phyloP scores from a whole-genome alignment of 176 grass and related monocot species.

The Chrysopogon serrulatus region DNA sequence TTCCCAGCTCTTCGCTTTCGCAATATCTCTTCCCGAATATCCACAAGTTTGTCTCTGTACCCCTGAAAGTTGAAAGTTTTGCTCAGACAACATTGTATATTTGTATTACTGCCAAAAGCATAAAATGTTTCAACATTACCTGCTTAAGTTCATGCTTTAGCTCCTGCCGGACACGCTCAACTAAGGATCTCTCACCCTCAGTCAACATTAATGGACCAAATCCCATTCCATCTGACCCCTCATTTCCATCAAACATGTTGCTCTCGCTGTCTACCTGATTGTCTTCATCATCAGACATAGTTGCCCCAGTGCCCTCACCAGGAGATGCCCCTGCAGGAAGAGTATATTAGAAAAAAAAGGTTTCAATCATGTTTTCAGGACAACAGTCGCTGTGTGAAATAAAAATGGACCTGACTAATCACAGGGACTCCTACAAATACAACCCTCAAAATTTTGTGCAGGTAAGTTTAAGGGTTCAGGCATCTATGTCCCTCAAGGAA shows the following conservation, averaged over 20 bases:
- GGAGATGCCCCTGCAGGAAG: slow-evolving; percentile 73
- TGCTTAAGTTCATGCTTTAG: slow-evolving; percentile 95
- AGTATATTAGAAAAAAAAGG: background rate
- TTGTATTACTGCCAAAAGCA: background rate
- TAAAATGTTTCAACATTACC: slow-evolving; percentile 26
- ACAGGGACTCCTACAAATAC: background rate
- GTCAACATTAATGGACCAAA: slow-evolving; percentile 86
- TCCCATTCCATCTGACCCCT: slow-evolving; percentile 81
- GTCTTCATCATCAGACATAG: slow-evolving; percentile 99
- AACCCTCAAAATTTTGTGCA: background rate
- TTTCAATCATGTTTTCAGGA: background rate
- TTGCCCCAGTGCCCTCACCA: slow-evolving; percentile 90
- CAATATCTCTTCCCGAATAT: slow-evolving; percentile 96
- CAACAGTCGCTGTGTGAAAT: background rate
- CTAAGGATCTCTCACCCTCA: slow-evolving; percentile 93
- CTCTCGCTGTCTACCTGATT: slow-evolving; percentile 81
- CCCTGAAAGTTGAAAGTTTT: slow-evolving; percentile 43
- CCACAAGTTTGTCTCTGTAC: slow-evolving; percentile 93
- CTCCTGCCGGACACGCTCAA: slow-evolving; percentile 86
- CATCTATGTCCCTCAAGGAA: background rate
- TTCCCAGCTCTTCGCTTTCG: slow-evolving; percentile 96
- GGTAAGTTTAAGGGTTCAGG: background rate
- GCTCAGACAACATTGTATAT: background rate
- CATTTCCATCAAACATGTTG: slow-evolving; percentile 72
- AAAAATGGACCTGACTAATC: background rate